Base-by-base conservation (phyloP, 495 filamentous ascomycete species). In the Lasiosphaeria hispida region DNA sequence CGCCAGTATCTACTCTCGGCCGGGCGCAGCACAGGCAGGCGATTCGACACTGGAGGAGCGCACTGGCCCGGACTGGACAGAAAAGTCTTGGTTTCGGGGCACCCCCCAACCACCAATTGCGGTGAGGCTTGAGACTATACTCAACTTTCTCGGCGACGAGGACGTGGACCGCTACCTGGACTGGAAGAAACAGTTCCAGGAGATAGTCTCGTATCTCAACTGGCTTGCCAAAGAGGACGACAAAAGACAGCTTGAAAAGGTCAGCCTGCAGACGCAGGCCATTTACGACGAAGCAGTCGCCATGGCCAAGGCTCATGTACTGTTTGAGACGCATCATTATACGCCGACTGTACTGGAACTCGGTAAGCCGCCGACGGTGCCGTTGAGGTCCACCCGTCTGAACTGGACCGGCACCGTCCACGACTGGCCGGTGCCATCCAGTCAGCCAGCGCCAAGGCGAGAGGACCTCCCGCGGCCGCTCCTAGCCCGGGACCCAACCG, bases 141-240 rank as follows among this genome's bases (percentile, higher is more conserved):
- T 59, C 43, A 69, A 64, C 48, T 72, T 73, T 39, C 64, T 75
- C 11, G 50, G 58, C 56, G 67, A 73, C 14, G 63, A 70, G 33
- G 64, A 73, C 36, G 50, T 67, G 47, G 64, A 70, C 57, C 70
- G 70, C 13, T 63, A 56, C 36, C 23, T 61, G 10, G 10, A 56
- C 33, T 74, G 69, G 68, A 43, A 59, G 48, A 1, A 9, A 10
- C 62, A 61, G 43, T 63, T 66, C 7, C 42, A 17, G 13, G 60
- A 66, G 35, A 40, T 64, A 0, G 44, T 55, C 3, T 30, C 53
- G 18, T 75, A 73, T 53, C 63, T 72, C 40, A 10, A 55, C 19
- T 68, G 70, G 64, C 64, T 74, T 11, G 51, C 53, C 5, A 11
- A 23, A 1, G 55, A 60, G 4, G 65, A 67, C 50, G 34, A 48